Evolutionary conservation across 169 alveolate genomes (phyloP), one percentile per base, ranked within the genome.

Genomic region (Cryptosporidium felis): DNA sequence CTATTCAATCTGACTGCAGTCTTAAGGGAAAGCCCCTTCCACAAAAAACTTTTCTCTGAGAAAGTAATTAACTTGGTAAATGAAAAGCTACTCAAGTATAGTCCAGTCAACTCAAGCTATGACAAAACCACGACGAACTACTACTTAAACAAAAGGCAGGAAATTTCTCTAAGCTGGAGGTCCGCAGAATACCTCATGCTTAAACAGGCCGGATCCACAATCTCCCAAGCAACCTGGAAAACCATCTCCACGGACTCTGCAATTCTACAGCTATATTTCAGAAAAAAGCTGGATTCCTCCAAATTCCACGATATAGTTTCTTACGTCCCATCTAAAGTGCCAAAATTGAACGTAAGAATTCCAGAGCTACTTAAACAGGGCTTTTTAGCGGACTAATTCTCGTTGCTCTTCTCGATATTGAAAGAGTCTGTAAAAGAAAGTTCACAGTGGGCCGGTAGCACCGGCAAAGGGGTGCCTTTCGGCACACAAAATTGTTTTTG

Each of bases 201-300:
- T 30, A 74, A 36, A 8, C 49, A 56, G 14, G n/a, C 16, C 1
- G 61, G 45, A 14, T 14, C n/a, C 18, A n/a, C 40, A 2, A 53
- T 2, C 5, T 56, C 67, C 6, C 3, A 12, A 74, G 46, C 41
- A 5, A 74, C 85, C n/a, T 74, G 85, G 85, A 74, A 44, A 38
- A 53, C 74, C 12, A 23, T 36, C 38, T 49, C 59, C 26, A 49
- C 14, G 8, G 85, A 74, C 32, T 74, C 85, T 23, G 56, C 47
- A 21, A 49, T 74, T 16, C 47, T 49, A 1, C 21, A 74, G 28
- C 28, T 74, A 16, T 58, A 51, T 5, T 23, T 18, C 21, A 53
- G 21, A 9, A 53, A 30, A 53, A 40, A 34, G 12, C 44, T 38
- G 5, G 2, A 14, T 36, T 28, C 18, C 10, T 28, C 46, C 26